These are phyloP conservation scores for Biscogniauxia sp. DNA, from an alignment of 2,329 filamentous ascomycete genomes.

Conservation along the genomic window DNA sequence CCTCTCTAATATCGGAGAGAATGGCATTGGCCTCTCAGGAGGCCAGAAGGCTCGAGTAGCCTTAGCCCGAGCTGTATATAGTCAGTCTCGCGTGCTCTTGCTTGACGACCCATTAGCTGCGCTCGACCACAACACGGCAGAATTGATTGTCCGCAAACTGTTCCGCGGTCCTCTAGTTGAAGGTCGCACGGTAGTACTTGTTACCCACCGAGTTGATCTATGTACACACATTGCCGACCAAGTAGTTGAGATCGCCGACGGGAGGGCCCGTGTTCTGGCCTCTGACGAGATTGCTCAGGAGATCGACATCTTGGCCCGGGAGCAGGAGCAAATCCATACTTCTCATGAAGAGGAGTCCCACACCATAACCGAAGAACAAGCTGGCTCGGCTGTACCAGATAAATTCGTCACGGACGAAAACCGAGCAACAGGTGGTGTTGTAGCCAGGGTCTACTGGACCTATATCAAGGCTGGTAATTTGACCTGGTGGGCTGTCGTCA, in stretches of 20 bases:
- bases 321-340: slow-evolving; percentile 21
- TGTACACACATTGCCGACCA: slow-evolving; percentile 72
- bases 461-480: slow-evolving; percentile 81
- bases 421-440: slow-evolving; percentile 71
- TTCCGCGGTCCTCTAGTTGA: slow-evolving; percentile 60
- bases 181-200: slow-evolving; percentile 70
- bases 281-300: slow-evolving; percentile 43
- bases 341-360: slow-evolving; percentile 32
- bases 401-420: slow-evolving; percentile 80
- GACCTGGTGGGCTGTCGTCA: slow-evolving; percentile 66
- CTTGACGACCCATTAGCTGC: slow-evolving; percentile 64
- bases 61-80: slow-evolving; percentile 62
- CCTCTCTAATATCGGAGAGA: slow-evolving; percentile 58
- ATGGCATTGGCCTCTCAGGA: slow-evolving; percentile 61
- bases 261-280: slow-evolving; percentile 50
- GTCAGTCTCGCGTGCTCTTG: slow-evolving; percentile 53
- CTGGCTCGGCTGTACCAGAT: slow-evolving; percentile 56
- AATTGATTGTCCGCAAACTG: slow-evolving; percentile 58
- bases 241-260: slow-evolving; percentile 66
- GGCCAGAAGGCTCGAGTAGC: slow-evolving; percentile 63
- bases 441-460: slow-evolving; percentile 74
- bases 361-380: slow-evolving; percentile 36
- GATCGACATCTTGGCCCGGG: slow-evolving; percentile 33
- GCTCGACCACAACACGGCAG: slow-evolving; percentile 61
- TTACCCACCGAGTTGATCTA: slow-evolving; percentile 77